Evolutionary conservation across 2,329 filamentous ascomycete species (phyloP), one percentile per base, ranked within the genome.

Genomic region (Calonectria pseudoturangicola): DNA sequence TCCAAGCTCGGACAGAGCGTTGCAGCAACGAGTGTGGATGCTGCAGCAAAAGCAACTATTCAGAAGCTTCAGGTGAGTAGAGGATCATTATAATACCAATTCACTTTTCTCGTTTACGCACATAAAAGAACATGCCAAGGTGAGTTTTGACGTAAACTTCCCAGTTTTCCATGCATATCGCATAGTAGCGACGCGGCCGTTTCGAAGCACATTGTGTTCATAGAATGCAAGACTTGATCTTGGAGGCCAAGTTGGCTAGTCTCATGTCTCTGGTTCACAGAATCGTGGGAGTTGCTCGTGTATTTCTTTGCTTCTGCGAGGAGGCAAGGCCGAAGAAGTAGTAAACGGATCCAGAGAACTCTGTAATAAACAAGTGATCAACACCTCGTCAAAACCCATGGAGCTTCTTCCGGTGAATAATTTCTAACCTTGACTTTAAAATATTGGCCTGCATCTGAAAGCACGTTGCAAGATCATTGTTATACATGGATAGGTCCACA

Each of bases 401-500:
- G 30, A 33, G 30, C 9, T 9, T 9, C 30, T 5, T 9, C 4
- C 4, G 30, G 9, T 5, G 30, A 5, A 33, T 33, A 33, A 5
- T 45, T n/a, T 45, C 41, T 45, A 18, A 45, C 41, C 41, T 45
- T n/a, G 41, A 45, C 16, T 45, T 45, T 45, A 45, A 7, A n/a
- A 45, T 45, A n/a, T 45, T 45, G 41, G 16, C 41, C 41, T 45
- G 41, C 41, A 45, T 45, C n/a, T 45, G 41, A n/a, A 45, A 45
- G 8, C 41, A 45, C n/a, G 41, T 45, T n/a, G 41, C 41, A n/a
- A 45, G 41, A n/a, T 45, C 41, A 45, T 45, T n/a, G n/a, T 18
- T n/a, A 45, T n/a, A 45, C 2, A 7, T 18, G 7, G 41, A 45
- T 15, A 45, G 16, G n/a, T 45, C 41, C 6, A 8, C n/a, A n/a